These are phyloP conservation scores for Botryotinia narcissicola DNA, from an alignment of 2,329 filamentous ascomycete genomes.

Conservation along the genomic window DNA sequence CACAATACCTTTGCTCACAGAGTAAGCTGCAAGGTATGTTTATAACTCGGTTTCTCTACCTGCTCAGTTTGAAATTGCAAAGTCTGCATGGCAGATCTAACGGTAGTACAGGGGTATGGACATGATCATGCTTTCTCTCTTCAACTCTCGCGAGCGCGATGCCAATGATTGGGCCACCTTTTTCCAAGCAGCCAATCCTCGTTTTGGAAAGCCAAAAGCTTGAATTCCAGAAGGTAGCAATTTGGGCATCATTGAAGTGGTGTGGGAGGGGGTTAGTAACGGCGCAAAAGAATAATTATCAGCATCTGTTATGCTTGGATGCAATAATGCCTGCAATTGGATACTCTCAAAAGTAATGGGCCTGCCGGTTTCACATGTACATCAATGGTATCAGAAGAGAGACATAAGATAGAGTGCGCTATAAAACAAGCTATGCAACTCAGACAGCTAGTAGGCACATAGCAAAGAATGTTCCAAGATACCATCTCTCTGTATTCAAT, in stretches of 20 bases:
- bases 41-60: neutral
- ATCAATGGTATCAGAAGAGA: too few relatives aligned
- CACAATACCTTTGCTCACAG: neutral
- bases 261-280: neutral
- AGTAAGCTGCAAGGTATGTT: neutral
- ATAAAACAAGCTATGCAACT: too few relatives aligned
- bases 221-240: neutral
- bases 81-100: neutral
- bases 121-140: neutral
- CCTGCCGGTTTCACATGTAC: too few relatives aligned
- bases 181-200: neutral
- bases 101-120: neutral
- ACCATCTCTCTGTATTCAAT: too few relatives aligned
- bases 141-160: neutral
- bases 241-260: neutral
- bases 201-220: neutral
- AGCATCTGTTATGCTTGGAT: too few relatives aligned
- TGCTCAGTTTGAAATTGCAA: neutral
- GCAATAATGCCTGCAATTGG: too few relatives aligned
- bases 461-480: too few relatives aligned
- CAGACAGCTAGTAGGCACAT: too few relatives aligned
- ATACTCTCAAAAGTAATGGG: too few relatives aligned
- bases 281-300: too few relatives aligned
- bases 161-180: neutral
- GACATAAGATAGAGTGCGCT: too few relatives aligned